Evolutionary conservation across 75 land plant species (phyloP), one percentile per base, ranked within the genome.

Genomic region (Pseudotsuga menziesii): DNA sequence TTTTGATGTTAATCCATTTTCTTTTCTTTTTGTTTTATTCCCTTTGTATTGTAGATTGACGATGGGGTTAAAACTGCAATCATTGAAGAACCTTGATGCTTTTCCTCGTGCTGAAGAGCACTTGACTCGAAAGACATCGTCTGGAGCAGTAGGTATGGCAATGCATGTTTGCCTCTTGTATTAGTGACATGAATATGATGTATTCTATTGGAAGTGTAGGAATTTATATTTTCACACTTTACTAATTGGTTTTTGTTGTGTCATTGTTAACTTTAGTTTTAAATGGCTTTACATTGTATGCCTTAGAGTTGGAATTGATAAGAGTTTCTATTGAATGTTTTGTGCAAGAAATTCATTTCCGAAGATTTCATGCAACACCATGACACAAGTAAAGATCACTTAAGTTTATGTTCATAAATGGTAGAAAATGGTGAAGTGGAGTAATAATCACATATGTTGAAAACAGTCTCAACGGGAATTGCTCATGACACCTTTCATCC

Each of bases 101-200:
- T 96, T 96, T 78, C 94, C 98, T 58, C 96, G 90, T 54, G 94
- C 98, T 2, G 97, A 96, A 58, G 98, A 96, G 39, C 98, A 96
- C 76, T 78, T 96, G 81, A 76, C 87, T 77, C 85, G 9, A 48
- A 48, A 48, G 54, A 48, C 54, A 9, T 11, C 54, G 11, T 48
- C 54, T 48, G 54, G 54, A 48, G 54, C 54, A 48, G 9, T 48
- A 48, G 54, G 54, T 95, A 78, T 27, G 57, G 1, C 1, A 16
- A 25, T 62, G 26, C 26, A 56, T 25, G 58, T 58, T 60, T 56
- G 29, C 76, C 26, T 54, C 19, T 25, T 54, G 4, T 25, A n/a
- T 54, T 26, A 16, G 36, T 1, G 8, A 55, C 17, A 57, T 16
- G 36, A 74, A 67, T 32, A 15, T 67, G 20, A 9, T 36, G 13